Base-by-base conservation (phyloP, 176 grass and related monocot genomes). In the Microstegium vimineum region DNA sequence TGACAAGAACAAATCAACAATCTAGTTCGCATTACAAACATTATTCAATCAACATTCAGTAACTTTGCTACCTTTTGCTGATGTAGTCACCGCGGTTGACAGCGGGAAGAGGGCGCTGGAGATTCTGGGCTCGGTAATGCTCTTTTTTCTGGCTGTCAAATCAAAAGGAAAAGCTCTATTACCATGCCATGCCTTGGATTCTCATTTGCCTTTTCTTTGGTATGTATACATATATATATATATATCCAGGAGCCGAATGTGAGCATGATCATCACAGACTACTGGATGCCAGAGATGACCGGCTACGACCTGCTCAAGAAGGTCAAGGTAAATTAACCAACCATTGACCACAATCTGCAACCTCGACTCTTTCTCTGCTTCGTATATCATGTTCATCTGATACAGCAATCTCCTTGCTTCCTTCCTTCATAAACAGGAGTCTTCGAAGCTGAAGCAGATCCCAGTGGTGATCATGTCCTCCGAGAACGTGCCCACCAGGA, bases 191-290 rank as follows among this genome's bases (percentile, higher is more conserved):
- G 4, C 56, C 0, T 61, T 60, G 8, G n/a, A 12, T 16, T 31
- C 16, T 10, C 10, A 0, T 45, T 31, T 83, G n/a, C 5, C 5
- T 22, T 14, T 6, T 12, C 8, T 5, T 26, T 16, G 17, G n/a
- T 62, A 27, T 31, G 6, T 23, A 9, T n/a, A n/a, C n/a, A n/a
- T n/a, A n/a, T n/a, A n/a, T n/a, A n/a, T n/a, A n/a, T n/a, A n/a
- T 30, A 4, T 22, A 34, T 57, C 13, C 17, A 88, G 86, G 81
- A 79, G 67, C 81, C 81, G 7, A 88, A 88, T 45, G 86, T 83
- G 59, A 66, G 86, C 43, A 83, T 88, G 86, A 88, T 88, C 66
- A 88, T 88, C 80, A 88, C 86, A 7, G 86, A 88, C 86, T 83
- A 88, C 74, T 83, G 74, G 57, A 88, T 88, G 86, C 86, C 86